phyloP scores from a whole-genome alignment of 805 yeast genomes.

The Starmerella sp. region DNA sequence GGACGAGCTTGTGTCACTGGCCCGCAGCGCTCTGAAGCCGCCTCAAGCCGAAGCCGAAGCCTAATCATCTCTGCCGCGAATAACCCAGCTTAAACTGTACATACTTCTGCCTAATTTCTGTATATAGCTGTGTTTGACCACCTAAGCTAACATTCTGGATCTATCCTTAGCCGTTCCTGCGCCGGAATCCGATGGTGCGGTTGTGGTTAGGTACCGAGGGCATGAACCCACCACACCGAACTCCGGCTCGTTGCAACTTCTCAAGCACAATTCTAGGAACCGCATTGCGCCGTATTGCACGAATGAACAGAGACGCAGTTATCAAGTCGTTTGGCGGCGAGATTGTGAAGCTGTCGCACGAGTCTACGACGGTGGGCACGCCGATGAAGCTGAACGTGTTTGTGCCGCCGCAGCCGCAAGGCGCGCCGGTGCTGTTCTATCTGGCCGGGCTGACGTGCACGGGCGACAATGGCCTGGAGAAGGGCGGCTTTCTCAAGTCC shows the following conservation, averaged over 20 bases:
- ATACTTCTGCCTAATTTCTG: no score
- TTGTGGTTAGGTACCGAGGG: not conserved
- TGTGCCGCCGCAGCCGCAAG: constrained; percentile 48
- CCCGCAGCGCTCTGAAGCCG: not conserved
- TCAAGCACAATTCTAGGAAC: not conserved
- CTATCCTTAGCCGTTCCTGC: no score
- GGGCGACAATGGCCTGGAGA: constrained; percentile 86
- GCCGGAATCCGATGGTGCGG: not conserved
- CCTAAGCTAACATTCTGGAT: no score
- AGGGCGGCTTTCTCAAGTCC: constrained; percentile 67
- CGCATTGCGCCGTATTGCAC: not conserved
- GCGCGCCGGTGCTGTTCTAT: constrained; percentile 64
- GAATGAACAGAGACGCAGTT: constrained; percentile 10
- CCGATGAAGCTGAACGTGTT: constrained; percentile 77
- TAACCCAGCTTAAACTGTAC: no score
- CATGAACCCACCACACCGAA: not conserved
- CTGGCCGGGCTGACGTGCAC: constrained; percentile 88
- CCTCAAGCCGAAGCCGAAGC: no score
- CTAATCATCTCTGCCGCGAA: no score
- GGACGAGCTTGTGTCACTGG: not conserved
- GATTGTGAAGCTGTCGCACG: constrained; percentile 63
- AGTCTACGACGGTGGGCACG: constrained; percentile 52
- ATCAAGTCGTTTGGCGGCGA: constrained; percentile 51
- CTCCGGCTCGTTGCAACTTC: not conserved
- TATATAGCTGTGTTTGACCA: no score